These are phyloP conservation scores for Podila horticola DNA, from an alignment of 192 early-diverging fungal genomes.

Conservation along the genomic window DNA sequence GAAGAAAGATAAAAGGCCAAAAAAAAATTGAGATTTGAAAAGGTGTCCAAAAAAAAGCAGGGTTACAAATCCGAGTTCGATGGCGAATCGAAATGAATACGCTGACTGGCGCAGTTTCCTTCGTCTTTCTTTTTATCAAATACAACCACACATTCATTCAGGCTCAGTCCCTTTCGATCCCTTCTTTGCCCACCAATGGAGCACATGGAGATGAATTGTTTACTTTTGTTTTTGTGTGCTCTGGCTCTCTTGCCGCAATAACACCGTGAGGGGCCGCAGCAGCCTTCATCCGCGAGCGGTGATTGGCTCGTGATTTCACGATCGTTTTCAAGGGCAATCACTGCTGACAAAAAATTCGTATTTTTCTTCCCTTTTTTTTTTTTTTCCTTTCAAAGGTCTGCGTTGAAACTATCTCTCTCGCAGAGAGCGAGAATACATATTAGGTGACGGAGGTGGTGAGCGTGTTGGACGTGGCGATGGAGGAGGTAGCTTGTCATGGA, in stretches of 20 bases:
- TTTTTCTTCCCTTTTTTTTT: no score
- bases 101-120: background rate
- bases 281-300: no score
- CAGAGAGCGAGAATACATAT: no score
- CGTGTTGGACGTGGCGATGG: background rate
- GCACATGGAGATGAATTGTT: background rate
- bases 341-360: background rate
- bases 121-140: background rate
- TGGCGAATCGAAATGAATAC: no score
- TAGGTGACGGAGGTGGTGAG: background rate
- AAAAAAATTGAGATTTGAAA: background rate
- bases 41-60: no score
- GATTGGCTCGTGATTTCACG: no score
- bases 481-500: conserved; percentile 8
- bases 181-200: background rate
- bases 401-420: no score
- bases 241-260: background rate
- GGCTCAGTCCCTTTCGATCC: background rate
- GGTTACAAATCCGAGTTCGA: no score
- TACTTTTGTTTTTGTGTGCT: background rate
- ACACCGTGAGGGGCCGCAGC: background rate
- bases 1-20: background rate
- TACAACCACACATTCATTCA: no score
- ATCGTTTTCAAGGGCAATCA: background rate
- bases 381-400: no score